A percentile compares a stretch with the other conserved stretches of the same genome.
phyloP scores from a whole-genome alignment of 2,329 filamentous ascomycete species.

The Talaromyces sp. region DNA sequence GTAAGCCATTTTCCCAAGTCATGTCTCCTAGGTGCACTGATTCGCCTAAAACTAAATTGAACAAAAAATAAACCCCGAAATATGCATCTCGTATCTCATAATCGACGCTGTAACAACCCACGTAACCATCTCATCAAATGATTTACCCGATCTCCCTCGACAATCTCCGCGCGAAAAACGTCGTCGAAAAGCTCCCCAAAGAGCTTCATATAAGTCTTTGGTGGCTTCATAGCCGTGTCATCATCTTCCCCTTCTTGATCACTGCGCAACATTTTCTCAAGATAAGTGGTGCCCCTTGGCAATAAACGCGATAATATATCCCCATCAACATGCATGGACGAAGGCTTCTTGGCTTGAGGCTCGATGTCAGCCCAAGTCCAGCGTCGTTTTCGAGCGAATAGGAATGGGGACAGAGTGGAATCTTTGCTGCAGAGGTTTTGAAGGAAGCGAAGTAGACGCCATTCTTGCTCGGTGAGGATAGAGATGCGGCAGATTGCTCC shows the following conservation, averaged over 20 bases:
- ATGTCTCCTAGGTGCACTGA: background rate
- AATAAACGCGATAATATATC: slow-evolving; percentile 60
- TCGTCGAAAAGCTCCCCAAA: slow-evolving; percentile 44
- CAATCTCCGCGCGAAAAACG: slow-evolving; percentile 20
- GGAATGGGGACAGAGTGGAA: slow-evolving; percentile 50
- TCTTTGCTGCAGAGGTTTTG: slow-evolving; percentile 62
- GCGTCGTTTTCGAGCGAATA: slow-evolving; percentile 30
- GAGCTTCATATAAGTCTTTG: slow-evolving; percentile 32
- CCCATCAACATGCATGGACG: slow-evolving; percentile 63
- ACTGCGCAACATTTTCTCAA: slow-evolving; percentile 30
- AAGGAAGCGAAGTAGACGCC: slow-evolving; percentile 68
- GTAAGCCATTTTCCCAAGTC: background rate
- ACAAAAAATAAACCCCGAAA: background rate
- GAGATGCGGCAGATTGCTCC: slow-evolving; percentile 69
- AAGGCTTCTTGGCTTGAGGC: slow-evolving; percentile 40
- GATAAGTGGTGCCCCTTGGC: slow-evolving; percentile 36
- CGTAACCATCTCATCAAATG: slow-evolving; percentile 36
- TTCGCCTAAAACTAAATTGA: background rate
- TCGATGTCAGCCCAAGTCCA: slow-evolving; percentile 34
- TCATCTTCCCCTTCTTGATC: slow-evolving; percentile 19
- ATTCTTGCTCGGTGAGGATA: slow-evolving; percentile 59
- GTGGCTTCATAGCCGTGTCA: background rate
- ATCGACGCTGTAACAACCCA: slow-evolving; percentile 25
- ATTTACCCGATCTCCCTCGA: slow-evolving; percentile 23
- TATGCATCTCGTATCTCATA: slow-evolving; percentile 15